Percentiles rank a stretch among this genome's conserved stretches.
These are phyloP conservation scores for Colletotrichum sp. DNA, from an alignment of 2,329 filamentous ascomycete genomes.

Conservation along the genomic window DNA sequence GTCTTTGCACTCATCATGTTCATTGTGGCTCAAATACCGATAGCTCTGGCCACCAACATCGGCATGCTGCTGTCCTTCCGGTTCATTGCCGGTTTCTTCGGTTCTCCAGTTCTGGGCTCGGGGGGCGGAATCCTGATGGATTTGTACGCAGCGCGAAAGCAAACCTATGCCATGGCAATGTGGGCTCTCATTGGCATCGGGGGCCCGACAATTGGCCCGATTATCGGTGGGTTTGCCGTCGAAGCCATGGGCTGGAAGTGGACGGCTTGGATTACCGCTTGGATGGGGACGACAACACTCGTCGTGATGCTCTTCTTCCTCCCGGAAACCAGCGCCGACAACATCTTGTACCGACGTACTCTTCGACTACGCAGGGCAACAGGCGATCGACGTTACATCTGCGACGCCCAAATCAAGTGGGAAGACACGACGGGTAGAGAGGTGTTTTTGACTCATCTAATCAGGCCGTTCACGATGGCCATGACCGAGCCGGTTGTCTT, in stretches of 20 bases:
- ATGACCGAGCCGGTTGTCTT: slow-evolving; percentile 12
- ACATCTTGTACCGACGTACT: slow-evolving; percentile 26
- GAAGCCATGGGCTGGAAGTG: slow-evolving; percentile 24
- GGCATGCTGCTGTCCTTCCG: slow-evolving; percentile 23
- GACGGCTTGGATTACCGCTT: slow-evolving; percentile 26
- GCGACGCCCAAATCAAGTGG: slow-evolving; percentile 17
- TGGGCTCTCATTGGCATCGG: slow-evolving; percentile 10
- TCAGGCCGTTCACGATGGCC: slow-evolving; percentile 7
- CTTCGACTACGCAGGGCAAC: slow-evolving; percentile 22
- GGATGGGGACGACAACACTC: slow-evolving; percentile 18
- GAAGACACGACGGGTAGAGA: slow-evolving; percentile 17
- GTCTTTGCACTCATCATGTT: slow-evolving; percentile 23
- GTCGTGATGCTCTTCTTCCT: slow-evolving; percentile 26
- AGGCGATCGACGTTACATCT: slow-evolving; percentile 10
- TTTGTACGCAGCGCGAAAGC: slow-evolving; percentile 5
- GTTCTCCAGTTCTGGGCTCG: slow-evolving; percentile 3
- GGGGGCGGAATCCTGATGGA: slow-evolving; percentile 3
- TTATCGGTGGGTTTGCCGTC: slow-evolving; percentile 16
- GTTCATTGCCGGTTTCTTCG: slow-evolving; percentile 26
- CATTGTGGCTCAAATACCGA: slow-evolving; percentile 15
- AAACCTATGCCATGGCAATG: background rate
- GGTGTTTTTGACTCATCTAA: slow-evolving; percentile 10
- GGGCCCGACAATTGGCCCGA: slow-evolving; percentile 14
- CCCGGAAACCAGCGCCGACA: slow-evolving; percentile 27
- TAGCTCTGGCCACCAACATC: slow-evolving; percentile 17